Evolutionary conservation across 2,329 filamentous ascomycete species (phyloP), one percentile per base, ranked within the genome.

Genomic region (Calonectria pauciramosa): DNA sequence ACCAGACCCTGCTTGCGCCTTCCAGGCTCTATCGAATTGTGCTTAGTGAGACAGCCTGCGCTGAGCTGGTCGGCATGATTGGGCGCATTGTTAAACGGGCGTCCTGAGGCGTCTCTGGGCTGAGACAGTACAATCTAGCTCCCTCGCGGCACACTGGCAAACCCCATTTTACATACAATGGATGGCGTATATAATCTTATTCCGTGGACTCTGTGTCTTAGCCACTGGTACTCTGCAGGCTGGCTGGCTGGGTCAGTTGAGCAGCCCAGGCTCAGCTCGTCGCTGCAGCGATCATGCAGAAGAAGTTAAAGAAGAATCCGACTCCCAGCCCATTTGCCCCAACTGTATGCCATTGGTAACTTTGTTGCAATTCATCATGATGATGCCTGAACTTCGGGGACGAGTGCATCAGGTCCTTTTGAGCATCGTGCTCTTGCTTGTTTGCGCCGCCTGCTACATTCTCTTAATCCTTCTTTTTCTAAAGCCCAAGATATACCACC

Each of bases 391-490:
- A 18, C 20, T 65, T 10, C 44, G 41, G 14, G 41, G 60, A 30
- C 38, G 38, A 11, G 18, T 16, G 28, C 49, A 49, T 23, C 60
- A 65, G 28, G 10, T 65, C 16, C 26, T 49, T 8, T 26, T 49
- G 34, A 68, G 65, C 18, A 44, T 36, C 16, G 14, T 14, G 13
- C 65, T 68, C 36, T 44, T 16, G 2, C 5, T 68, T 23, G n/a
- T 72, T 23, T 74, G 52, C 30, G n/a, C 52, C 54, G 34, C 26
- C 18, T 70, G 70, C 49, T 75, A 76, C 38, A 23, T 56, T 18
- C 38, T 75, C 13, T 18, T 72, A 34, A 47, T 77, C 28, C 28
- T 76, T 23, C 70, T 76, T 44, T 77, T 36, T 44, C 18, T 72
- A 10, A 51, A 54, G 8, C 71, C 74, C 13, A 9, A 38, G 11